These are phyloP conservation scores for Solanum lycopersicoides DNA, from an alignment of 257 asterid genomes.

Conservation along the genomic window DNA sequence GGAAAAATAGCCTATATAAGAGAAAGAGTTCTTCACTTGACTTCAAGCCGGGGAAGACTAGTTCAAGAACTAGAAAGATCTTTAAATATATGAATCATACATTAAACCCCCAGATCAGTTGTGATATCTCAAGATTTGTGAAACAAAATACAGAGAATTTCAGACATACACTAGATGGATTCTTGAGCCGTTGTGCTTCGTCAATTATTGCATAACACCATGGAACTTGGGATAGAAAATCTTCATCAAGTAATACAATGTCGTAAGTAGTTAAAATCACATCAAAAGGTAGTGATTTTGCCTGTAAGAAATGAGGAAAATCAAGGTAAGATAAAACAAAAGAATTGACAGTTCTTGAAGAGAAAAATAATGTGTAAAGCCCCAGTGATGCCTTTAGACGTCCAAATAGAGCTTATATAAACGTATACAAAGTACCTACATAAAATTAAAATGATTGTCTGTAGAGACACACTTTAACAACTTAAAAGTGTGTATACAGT, in stretches of 20 bases:
- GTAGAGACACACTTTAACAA: not conserved
- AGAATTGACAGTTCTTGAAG: not conserved
- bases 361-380: not conserved
- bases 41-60: not conserved
- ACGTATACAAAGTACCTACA: not conserved
- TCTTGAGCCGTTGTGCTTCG: constrained; percentile 94
- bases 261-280: constrained; percentile 85
- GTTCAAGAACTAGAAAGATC: not conserved
- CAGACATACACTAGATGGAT: constrained; percentile 70
- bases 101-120: not conserved
- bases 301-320: constrained; percentile 33
- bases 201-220: constrained; percentile 87
- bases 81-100: not conserved
- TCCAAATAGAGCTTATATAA: not conserved
- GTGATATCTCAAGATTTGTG: not conserved
- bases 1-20: not conserved
- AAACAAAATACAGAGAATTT: not conserved
- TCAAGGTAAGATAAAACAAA: not conserved
- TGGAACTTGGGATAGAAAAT: constrained; percentile 79
- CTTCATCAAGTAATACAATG: constrained; percentile 75
- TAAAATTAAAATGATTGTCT: not conserved
- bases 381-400: not conserved
- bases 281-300: constrained; percentile 56
- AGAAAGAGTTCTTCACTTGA: not conserved
- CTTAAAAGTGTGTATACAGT: not conserved